These are phyloP conservation scores for Kalmanozyma brasiliensis DNA, from an alignment of 1,284 basidiomycete genomes.

Conservation along the genomic window DNA sequence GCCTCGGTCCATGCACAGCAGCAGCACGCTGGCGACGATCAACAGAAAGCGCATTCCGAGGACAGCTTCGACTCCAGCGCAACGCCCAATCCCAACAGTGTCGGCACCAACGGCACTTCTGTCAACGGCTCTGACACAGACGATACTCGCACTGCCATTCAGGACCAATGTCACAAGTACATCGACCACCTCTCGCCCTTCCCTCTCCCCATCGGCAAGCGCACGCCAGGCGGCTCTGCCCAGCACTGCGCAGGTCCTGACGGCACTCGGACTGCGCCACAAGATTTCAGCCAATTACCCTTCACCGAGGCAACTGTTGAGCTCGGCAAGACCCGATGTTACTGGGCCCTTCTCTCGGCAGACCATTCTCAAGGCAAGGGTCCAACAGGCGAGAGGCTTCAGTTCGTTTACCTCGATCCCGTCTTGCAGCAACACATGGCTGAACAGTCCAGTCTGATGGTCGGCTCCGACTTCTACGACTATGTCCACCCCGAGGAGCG, in stretches of 20 bases:
- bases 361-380: constrained; percentile 23
- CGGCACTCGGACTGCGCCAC: not conserved
- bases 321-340: constrained; percentile 48
- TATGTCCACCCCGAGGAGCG: constrained; percentile 92
- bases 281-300: constrained; percentile 10
- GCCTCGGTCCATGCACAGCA: constrained; percentile 51
- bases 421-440: constrained; percentile 81
- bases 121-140: constrained; percentile 26
- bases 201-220: constrained; percentile 32
- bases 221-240: constrained; percentile 21
- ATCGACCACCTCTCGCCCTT: constrained; percentile 29
- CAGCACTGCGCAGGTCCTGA: constrained; percentile 3
- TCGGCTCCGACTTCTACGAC: constrained; percentile 80
- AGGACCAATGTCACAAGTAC: constrained; percentile 29
- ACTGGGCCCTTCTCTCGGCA: constrained; percentile 55
- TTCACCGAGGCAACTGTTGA: constrained; percentile 16
- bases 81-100: constrained; percentile 15
- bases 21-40: constrained; percentile 12
- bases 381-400: constrained; percentile 71
- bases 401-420: constrained; percentile 90
- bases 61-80: constrained; percentile 18
- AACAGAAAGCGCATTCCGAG: constrained; percentile 4
- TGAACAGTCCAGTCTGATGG: constrained; percentile 76
- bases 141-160: constrained; percentile 18
- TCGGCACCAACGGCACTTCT: constrained; percentile 24